These are phyloP conservation scores for Fusarium solani-melongenae DNA, from an alignment of 2,329 filamentous ascomycete species.

Conservation along the genomic window DNA sequence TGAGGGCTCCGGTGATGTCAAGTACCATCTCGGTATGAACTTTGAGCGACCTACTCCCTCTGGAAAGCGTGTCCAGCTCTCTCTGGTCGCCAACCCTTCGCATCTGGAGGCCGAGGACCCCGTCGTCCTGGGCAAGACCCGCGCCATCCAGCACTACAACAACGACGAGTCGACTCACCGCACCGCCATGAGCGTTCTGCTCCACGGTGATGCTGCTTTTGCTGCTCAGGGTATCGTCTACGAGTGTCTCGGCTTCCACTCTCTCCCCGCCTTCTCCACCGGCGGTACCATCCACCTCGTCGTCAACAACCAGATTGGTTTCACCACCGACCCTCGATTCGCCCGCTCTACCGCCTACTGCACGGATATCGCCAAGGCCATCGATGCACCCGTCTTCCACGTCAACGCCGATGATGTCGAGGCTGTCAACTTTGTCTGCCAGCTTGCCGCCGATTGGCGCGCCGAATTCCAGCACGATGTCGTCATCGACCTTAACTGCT, in stretches of 20 bases:
- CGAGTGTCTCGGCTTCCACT: constrained; percentile 97
- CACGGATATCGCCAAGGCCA: constrained; percentile 98
- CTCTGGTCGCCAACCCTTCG: constrained; percentile 96
- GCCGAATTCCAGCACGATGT: constrained; percentile 99
- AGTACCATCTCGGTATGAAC: constrained; percentile 99
- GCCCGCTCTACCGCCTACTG: constrained; percentile 98
- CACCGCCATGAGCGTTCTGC: constrained; percentile 92
- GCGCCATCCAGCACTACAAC: constrained; percentile 99
- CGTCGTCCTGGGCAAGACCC: constrained; percentile 96
- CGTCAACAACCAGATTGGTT: constrained; percentile 99
- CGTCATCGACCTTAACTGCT: constrained; percentile 97
- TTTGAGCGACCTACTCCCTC: constrained; percentile 98
- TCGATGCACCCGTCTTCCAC: constrained; percentile 98
- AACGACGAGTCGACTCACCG: constrained; percentile 90
- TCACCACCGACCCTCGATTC: constrained; percentile 98
- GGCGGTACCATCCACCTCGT: constrained; percentile 97
- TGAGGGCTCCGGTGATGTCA: constrained; percentile 98
- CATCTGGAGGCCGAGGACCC: constrained; percentile 98
- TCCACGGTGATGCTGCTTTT: constrained; percentile 97
- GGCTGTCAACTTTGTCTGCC: constrained; percentile 97
- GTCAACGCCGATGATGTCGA: constrained; percentile 99
- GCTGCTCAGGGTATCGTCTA: constrained; percentile 97
- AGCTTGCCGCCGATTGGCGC: constrained; percentile 96
- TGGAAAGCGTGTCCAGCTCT: constrained; percentile 98
- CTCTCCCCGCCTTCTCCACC: constrained; percentile 94